These are phyloP conservation scores for Nigrospora oryzae DNA, from an alignment of 2,329 filamentous ascomycete genomes.

Conservation along the genomic window DNA sequence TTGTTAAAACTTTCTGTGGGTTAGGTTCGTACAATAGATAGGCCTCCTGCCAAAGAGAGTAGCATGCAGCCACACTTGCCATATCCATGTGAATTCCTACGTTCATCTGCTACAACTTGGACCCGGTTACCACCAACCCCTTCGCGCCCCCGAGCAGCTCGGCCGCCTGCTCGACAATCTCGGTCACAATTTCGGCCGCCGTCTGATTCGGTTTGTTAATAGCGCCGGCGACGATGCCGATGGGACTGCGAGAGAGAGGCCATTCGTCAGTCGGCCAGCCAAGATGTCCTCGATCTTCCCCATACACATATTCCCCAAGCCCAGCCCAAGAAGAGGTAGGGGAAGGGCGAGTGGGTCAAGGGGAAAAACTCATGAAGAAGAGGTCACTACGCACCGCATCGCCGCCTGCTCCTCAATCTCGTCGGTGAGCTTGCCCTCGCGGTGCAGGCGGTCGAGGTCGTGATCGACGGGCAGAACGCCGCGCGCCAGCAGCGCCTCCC, in stretches of 20 bases:
- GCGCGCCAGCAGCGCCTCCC: conserved; percentile 79
- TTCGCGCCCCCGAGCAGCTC: neutral
- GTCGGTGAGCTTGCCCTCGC: conserved; percentile 4
- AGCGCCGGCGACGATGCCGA: conserved; percentile 4
- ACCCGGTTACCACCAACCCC: neutral
- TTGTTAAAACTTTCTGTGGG: too few relatives aligned
- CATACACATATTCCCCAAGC: too few relatives aligned
- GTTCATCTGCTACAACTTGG: neutral
- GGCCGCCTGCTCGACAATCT: conserved; percentile 2
- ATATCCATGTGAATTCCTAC: too few relatives aligned
- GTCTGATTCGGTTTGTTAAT: conserved; percentile 3
- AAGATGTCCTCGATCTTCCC: too few relatives aligned
- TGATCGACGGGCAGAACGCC: conserved; percentile 80
- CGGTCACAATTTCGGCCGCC: conserved; percentile 2
- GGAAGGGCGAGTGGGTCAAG: too few relatives aligned
- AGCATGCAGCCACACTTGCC: too few relatives aligned
- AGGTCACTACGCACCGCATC: conserved; percentile 1
- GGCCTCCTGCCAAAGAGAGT: too few relatives aligned
- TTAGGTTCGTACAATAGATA: too few relatives aligned
- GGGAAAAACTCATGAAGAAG: too few relatives aligned
- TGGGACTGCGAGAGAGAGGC: neutral
- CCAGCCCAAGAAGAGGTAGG: too few relatives aligned
- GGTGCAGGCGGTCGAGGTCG: conserved; percentile 5
- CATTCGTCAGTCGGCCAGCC: too few relatives aligned
- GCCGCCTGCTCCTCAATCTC: conserved; percentile 6